Evolutionary conservation across 192 early-diverging fungal genomes (phyloP).

Genomic region (Linnemannia hyalina): DNA sequence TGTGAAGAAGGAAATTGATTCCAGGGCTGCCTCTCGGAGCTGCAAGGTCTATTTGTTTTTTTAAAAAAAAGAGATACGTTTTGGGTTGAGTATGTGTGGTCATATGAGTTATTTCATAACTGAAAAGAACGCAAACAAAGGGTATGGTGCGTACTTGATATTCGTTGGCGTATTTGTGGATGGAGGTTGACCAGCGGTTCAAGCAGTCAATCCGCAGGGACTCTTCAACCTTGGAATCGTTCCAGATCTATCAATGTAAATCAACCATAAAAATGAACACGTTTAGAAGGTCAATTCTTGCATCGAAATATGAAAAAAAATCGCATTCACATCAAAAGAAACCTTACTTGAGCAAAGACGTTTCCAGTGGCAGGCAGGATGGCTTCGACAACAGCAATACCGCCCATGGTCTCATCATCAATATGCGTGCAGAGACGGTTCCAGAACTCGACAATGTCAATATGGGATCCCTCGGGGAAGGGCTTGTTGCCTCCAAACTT

Average conservation of each 20-base stretch:
- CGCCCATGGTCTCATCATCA: constrained; percentile 58
- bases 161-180: constrained; percentile 58
- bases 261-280: neutral
- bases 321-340: neutral
- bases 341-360: constrained; percentile 62
- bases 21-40: constrained; percentile 65
- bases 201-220: constrained; percentile 48
- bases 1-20: constrained; percentile 58
- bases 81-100: neutral
- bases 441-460: constrained; percentile 57
- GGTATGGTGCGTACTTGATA: constrained; percentile 49
- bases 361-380: constrained; percentile 68
- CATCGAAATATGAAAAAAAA: neutral
- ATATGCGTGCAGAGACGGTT: constrained; percentile 57
- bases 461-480: constrained; percentile 21
- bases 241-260: constrained; percentile 33
- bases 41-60: constrained; percentile 59
- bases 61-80: neutral
- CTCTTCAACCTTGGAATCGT: constrained; percentile 29
- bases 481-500: constrained; percentile 32
- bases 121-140: neutral
- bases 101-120: no score
- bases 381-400: constrained; percentile 65
- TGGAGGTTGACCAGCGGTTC: constrained; percentile 54
- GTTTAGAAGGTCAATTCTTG: neutral